Percentiles rank a stretch among this genome's conserved stretches.
phyloP scores from a whole-genome alignment of 2,329 filamentous ascomycete genomes.

The Colletotrichum falcatum region DNA sequence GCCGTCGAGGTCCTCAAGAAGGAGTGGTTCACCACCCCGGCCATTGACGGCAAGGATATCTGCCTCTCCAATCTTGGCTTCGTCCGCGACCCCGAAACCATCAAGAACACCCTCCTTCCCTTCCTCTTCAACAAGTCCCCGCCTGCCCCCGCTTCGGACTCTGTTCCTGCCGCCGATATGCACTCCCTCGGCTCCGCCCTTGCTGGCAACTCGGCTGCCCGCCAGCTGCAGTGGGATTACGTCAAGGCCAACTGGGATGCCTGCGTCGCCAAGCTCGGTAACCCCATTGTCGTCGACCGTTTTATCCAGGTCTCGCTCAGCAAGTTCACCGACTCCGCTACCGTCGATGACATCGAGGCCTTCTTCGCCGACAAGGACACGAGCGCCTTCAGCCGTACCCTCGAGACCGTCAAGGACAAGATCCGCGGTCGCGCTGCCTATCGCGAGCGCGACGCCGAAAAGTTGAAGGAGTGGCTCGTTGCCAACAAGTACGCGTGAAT shows the following conservation, averaged over 20 bases:
- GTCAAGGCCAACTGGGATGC: slow-evolving; percentile 85
- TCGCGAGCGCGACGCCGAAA: slow-evolving; percentile 78
- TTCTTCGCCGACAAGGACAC: slow-evolving; percentile 94
- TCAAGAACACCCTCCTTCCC: slow-evolving; percentile 73
- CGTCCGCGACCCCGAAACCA: slow-evolving; percentile 75
- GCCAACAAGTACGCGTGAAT: slow-evolving; percentile 57
- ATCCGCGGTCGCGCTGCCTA: slow-evolving; percentile 88
- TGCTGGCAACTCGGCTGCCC: slow-evolving; percentile 77
- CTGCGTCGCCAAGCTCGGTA: slow-evolving; percentile 78
- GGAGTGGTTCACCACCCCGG: slow-evolving; percentile 85
- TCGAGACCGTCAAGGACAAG: slow-evolving; percentile 87
- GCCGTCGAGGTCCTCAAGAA: slow-evolving; percentile 82
- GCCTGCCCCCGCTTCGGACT: slow-evolving; percentile 59
- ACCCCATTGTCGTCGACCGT: slow-evolving; percentile 89
- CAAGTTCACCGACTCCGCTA: slow-evolving; percentile 79
- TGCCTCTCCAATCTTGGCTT: slow-evolving; percentile 81
- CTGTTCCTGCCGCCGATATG: slow-evolving; percentile 88
- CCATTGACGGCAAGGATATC: slow-evolving; percentile 92
- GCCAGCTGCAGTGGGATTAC: slow-evolving; percentile 85
- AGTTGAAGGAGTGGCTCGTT: slow-evolving; percentile 82
- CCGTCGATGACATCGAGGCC: slow-evolving; percentile 79
- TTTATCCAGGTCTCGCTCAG: slow-evolving; percentile 84
- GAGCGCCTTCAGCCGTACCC: slow-evolving; percentile 84
- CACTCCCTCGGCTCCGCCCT: slow-evolving; percentile 83
- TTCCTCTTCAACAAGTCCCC: slow-evolving; percentile 81